Evolutionary conservation across 441 rosid genomes (phyloP), one percentile per base, ranked within the genome.

Genomic region (Viola pubescens): DNA sequence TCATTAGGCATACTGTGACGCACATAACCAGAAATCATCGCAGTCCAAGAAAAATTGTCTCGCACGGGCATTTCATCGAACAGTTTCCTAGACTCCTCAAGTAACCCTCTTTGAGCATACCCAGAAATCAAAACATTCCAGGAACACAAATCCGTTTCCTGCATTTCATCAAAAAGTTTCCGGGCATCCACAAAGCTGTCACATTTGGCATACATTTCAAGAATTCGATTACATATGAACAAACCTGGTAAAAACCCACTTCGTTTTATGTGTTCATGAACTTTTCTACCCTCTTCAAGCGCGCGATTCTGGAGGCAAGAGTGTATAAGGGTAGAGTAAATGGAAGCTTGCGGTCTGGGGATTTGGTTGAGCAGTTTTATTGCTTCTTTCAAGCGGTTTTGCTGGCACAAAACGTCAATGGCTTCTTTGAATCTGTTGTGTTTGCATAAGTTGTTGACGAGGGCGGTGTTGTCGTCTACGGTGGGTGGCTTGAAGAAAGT

Each of bases 71-170:
- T 75, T 60, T 67, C 58, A 68, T 75, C 73, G 0, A 63, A 55
- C 52, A 63, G 6, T 10, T 16, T 9, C 12, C 14, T 13, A 4
- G 59, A 51, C 19, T 56, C 53, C 3, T 59, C 38, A 37, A 75
- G 44, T 40, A 56, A 61, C 48, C 75, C 72, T n/a, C 42, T 48
- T 9, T 49, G 67, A 0, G 61, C 61, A 16, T 67, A 74, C 19
- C 75, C 78, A 2, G 75, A 70, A 37, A 74, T 74, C 75, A 70
- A 56, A 42, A 70, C 66, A 37, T 74, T 74, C 75, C 78, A 74
- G 41, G 78, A 70, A 4, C 78, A 74, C 57, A 60, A 9, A 55
- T 70, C 78, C 59, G 49, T 70, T 9, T 57, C 62, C 38, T 16
- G 10, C 67, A 63, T 54, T 63, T 63, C 60, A 26, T 63, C 60